Evolutionary conservation across 106 monocot species (phyloP).

Genomic region (Platanthera guangdongensis): DNA sequence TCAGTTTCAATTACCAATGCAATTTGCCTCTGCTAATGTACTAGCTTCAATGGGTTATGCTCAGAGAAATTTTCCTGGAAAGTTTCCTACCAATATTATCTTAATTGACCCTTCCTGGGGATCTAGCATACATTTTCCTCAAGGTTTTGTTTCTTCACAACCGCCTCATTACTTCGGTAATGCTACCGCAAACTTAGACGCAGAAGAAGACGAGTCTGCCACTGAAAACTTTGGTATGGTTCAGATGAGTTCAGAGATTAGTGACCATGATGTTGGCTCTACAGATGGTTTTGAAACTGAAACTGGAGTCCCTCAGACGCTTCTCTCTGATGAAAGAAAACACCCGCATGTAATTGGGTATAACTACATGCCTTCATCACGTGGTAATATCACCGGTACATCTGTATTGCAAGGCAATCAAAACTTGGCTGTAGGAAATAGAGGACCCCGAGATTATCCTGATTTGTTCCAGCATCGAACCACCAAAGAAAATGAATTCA

Average conservation of each 20-base stretch:
- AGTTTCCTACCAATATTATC: slow-evolving; percentile 31
- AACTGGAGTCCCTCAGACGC: slow-evolving; percentile 17
- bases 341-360: slow-evolving; percentile 9
- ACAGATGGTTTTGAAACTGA: slow-evolving; percentile 21
- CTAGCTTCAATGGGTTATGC: slow-evolving; percentile 36
- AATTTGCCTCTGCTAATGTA: slow-evolving; percentile 38
- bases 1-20: slow-evolving; percentile 44
- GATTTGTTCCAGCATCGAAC: slow-evolving; percentile 24
- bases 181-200: slow-evolving; percentile 19
- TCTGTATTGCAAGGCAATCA: slow-evolving; percentile 17
- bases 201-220: slow-evolving; percentile 33
- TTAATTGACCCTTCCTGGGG: slow-evolving; percentile 40
- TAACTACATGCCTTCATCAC: slow-evolving; percentile 18
- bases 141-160: slow-evolving; percentile 36
- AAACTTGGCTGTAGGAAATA: slow-evolving; percentile 29
- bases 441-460: slow-evolving; percentile 17
- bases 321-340: slow-evolving; percentile 30
- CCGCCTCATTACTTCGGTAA: slow-evolving; percentile 28
- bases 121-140: slow-evolving; percentile 45
- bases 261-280: slow-evolving; percentile 32
- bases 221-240: slow-evolving; percentile 24
- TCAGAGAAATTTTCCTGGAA: slow-evolving; percentile 40
- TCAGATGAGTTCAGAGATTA: slow-evolving; percentile 29
- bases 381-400: slow-evolving; percentile 19
- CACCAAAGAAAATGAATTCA: slow-evolving; percentile 20